Base-by-base conservation (phyloP, 2,329 filamentous ascomycete species). In the Metarhizium brunneum region DNA sequence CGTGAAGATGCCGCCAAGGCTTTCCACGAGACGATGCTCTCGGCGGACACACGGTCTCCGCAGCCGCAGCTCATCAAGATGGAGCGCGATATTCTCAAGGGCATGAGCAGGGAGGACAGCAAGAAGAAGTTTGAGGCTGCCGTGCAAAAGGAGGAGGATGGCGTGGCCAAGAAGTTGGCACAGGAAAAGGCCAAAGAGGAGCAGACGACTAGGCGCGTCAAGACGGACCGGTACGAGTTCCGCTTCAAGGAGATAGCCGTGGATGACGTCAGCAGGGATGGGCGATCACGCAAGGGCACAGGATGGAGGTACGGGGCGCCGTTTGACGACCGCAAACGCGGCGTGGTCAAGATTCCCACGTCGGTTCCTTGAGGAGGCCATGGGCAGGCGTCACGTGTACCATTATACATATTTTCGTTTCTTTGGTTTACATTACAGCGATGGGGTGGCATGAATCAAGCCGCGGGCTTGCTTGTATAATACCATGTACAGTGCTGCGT, bases 301-400 rank as follows among this genome's bases (percentile, higher is more conserved):
- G 85, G 85, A 20, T 83, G 79, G 77, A 73, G 82, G 57, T 88
- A 88, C 62, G 85, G 85, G 58, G 77, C 77, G 58, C 84, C 85
- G 11, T 74, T 76, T 59, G 75, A 81, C 64, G 85, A 88, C 65
- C 77, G 85, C 56, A 81, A 78, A 70, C 80, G 78, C 62, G 84
- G 81, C n/a, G 65, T 79, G 66, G 70, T 85, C 71, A 87, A 87
- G 77, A 87, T 87, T 65, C 84, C 85, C 25, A 85, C 79, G 40
- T 79, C 75, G 54, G 82, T 86, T 54, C 79, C 78, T 57, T 82
- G 62, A 75, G 18, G n/a, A 1, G 50, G 0, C 25, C 25, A 25
- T 25, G 25, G 25, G 25, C 25, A 25, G 25, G 25, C 25, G 42
- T 20, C 18, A 45, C 11, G n/a, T 20, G 42, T 45, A 18, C 18